Conservation (phyloP, 257 asterid genomes). For the Penstemon davidsonii region DNA sequence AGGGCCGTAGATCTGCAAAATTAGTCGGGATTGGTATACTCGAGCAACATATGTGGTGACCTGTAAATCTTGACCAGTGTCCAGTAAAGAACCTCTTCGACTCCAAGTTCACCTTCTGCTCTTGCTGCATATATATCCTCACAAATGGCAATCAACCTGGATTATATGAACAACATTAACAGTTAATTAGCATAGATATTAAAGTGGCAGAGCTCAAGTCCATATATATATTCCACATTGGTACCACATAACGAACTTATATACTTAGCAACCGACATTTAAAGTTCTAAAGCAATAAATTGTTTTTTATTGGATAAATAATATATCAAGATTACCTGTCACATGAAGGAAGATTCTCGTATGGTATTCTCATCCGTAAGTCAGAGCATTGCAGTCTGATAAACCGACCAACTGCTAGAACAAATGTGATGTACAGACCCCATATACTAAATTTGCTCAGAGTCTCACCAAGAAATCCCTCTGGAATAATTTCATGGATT, state of each 20-base stretch:
- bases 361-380: constrained; percentile 96
- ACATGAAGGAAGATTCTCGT: constrained; percentile 98
- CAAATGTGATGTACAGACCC: constrained; percentile 98
- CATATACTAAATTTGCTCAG: constrained; percentile 99
- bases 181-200: too few relatives aligned
- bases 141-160: constrained; percentile 92
- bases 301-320: too few relatives aligned
- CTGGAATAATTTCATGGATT: constrained; percentile 46
- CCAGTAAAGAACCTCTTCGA: constrained; percentile 98
- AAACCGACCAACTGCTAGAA: constrained; percentile 98
- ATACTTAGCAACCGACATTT: too few relatives aligned
- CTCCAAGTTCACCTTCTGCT: constrained; percentile 97
- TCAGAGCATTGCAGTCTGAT: constrained; percentile 95
- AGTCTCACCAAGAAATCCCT: constrained; percentile 97
- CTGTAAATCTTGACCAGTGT: constrained; percentile 89
- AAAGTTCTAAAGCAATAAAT: too few relatives aligned
- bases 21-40: constrained; percentile 84
- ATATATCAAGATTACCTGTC: constrained; percentile 63
- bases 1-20: not conserved
- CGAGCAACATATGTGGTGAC: constrained; percentile 96
- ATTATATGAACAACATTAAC: not conserved
- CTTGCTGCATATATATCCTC: constrained; percentile 98
- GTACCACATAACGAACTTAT: too few relatives aligned
- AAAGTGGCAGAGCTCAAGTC: too few relatives aligned
- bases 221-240: too few relatives aligned